Conservation (phyloP, 2,329 filamentous ascomycete genomes). For the Pseudogymnoascus sp. region DNA sequence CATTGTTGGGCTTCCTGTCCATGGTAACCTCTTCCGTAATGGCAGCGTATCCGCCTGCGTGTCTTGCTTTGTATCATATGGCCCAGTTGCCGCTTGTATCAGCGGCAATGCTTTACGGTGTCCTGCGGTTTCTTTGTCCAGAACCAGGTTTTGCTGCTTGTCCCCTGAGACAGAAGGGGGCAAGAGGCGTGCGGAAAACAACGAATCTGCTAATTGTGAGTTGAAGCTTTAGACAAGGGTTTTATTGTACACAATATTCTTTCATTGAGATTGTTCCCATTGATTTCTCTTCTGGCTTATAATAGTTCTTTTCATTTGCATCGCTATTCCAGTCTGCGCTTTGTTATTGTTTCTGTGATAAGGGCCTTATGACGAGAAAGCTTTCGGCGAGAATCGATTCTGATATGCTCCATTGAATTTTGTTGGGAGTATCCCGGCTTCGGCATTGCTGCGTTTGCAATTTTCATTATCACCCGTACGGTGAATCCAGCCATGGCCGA, state of each 20-base stretch:
- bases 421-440: background rate
- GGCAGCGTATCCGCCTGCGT: background rate
- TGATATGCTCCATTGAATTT: background rate
- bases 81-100: background rate
- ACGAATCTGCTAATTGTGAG: background rate
- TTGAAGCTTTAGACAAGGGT: constrained; percentile 1
- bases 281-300: background rate
- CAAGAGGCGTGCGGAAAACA: constrained; percentile 2
- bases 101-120: background rate
- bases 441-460: constrained; percentile 6
- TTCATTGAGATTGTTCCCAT: constrained; percentile 5
- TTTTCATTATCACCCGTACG: constrained; percentile 4
- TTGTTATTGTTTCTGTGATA: constrained; percentile 7
- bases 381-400: background rate
- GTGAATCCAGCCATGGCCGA: constrained; percentile 1
- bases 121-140: background rate
- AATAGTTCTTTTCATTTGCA: background rate
- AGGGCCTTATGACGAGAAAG: background rate
- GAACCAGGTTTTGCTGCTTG: background rate
- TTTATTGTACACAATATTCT: constrained; percentile 7
- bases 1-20: background rate
- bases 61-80: background rate
- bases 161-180: constrained; percentile 1
- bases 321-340: background rate
- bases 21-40: constrained; percentile 1